phyloP scores from a whole-genome alignment of 257 asterid species.

The Plantago elongata region DNA sequence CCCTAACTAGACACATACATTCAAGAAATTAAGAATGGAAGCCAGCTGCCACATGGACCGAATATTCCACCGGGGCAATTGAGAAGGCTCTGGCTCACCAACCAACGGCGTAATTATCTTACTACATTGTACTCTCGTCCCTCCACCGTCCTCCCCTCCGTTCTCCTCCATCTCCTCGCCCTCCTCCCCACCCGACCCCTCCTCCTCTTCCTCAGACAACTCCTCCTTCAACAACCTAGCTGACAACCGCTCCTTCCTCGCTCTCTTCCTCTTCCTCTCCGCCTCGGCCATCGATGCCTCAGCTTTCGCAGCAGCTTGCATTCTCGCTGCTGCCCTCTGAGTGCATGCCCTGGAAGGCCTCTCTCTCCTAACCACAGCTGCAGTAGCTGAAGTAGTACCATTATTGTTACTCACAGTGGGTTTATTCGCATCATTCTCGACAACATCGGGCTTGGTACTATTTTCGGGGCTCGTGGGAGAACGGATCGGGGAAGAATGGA shows the following conservation, averaged over 20 bases:
- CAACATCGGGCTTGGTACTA: slow-evolving; percentile 19
- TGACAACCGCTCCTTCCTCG: slow-evolving; percentile 49
- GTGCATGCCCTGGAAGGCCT: slow-evolving; percentile 99
- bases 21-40: slow-evolving; percentile 83
- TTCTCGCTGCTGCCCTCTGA: slow-evolving; percentile 75
- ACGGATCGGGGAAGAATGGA: slow-evolving; percentile 64
- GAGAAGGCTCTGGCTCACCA: slow-evolving; percentile 82
- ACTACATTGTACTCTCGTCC: slow-evolving; percentile 43
- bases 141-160: slow-evolving; percentile 40
- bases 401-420: slow-evolving; percentile 21
- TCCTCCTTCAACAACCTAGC: slow-evolving; percentile 64
- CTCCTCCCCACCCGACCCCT: slow-evolving; percentile 24
- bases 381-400: slow-evolving; percentile 20
- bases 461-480: slow-evolving; percentile 25
- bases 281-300: slow-evolving; percentile 59
- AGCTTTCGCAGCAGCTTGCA: slow-evolving; percentile 83
- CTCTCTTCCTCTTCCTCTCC: slow-evolving; percentile 56
- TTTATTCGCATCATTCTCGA: slow-evolving; percentile 23
- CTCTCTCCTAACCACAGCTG: slow-evolving; percentile 50
- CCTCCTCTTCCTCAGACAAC: slow-evolving; percentile 9
- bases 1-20: slow-evolving; percentile 48
- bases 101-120: slow-evolving; percentile 60
- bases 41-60: slow-evolving; percentile 99
- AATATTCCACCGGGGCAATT: slow-evolving; percentile 76
- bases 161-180: slow-evolving; percentile 34